phyloP scores from a whole-genome alignment of 2,329 filamentous ascomycete genomes.

The Penicillium paneum region DNA sequence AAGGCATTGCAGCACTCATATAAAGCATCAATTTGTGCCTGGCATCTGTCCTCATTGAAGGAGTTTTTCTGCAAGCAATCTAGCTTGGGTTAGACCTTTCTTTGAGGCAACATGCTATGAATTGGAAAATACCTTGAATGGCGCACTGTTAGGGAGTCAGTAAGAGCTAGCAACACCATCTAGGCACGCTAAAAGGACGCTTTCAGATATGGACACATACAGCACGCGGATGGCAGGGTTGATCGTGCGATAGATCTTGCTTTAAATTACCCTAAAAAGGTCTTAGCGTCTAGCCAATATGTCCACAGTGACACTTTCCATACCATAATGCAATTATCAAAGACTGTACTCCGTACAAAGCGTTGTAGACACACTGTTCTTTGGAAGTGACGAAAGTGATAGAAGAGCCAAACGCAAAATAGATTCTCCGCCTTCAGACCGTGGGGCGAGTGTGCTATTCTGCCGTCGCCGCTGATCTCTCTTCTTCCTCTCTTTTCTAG shows the following conservation, averaged over 20 bases:
- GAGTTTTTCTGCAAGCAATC: conserved; percentile 80
- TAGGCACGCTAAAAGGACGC: not conserved
- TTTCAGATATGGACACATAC: conserved; percentile 51
- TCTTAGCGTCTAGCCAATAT: conserved; percentile 6
- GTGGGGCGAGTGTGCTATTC: conserved; percentile 24
- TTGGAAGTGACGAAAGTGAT: conserved; percentile 6
- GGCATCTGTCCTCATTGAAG: conserved; percentile 83
- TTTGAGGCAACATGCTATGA: not conserved
- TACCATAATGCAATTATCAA: conserved; percentile 13
- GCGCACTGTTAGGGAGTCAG: conserved; percentile 62
- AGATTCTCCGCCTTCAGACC: conserved; percentile 34
- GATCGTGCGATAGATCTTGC: conserved; percentile 68
- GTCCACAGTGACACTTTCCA: not conserved
- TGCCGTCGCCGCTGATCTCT: conserved; percentile 32
- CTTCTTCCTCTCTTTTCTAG: conserved; percentile 19
- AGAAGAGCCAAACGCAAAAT: conserved; percentile 34
- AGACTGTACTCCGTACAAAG: not conserved
- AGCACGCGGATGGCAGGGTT: conserved; percentile 81
- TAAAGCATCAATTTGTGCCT: conserved; percentile 71
- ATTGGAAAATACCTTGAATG: conserved; percentile 67
- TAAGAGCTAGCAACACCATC: not conserved
- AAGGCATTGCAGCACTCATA: conserved; percentile 93
- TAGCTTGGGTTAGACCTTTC: conserved; percentile 37
- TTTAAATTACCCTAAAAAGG: conserved; percentile 49
- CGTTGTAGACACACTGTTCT: not conserved